phyloP scores from a whole-genome alignment of 2,329 filamentous ascomycete genomes.

The Madurella fahalii region DNA sequence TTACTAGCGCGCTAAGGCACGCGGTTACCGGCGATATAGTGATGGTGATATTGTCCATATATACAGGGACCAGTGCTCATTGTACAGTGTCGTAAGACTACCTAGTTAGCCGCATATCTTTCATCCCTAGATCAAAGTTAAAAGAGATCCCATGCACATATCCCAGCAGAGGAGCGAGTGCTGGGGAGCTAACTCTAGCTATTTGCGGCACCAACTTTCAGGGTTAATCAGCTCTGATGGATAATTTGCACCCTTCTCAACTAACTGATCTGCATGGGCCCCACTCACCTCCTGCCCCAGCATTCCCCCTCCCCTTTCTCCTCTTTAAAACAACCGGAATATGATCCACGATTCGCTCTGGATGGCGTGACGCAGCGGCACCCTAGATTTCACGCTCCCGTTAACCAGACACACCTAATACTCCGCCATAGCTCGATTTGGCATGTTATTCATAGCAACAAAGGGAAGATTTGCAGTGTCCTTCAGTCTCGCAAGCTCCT shows the following conservation, averaged over 20 bases:
- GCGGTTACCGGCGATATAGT: too few relatives aligned
- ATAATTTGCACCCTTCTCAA: too few relatives aligned
- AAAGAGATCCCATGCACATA: slow-evolving; percentile 17
- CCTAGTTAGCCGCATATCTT: too few relatives aligned
- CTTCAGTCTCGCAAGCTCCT: too few relatives aligned
- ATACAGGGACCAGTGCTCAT: slow-evolving; percentile 35
- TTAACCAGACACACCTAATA: not conserved
- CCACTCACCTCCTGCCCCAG: not conserved
- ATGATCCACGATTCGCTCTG: slow-evolving; percentile 1
- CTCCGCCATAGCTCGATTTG: too few relatives aligned
- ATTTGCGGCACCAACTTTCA: too few relatives aligned
- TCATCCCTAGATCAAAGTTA: slow-evolving; percentile 33
- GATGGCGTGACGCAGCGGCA: slow-evolving; percentile 10
- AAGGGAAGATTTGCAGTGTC: too few relatives aligned
- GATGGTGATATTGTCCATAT: too few relatives aligned
- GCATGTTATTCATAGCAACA: too few relatives aligned
- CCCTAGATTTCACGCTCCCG: slow-evolving; percentile 3
- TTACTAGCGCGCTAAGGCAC: too few relatives aligned
- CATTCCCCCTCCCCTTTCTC: not conserved
- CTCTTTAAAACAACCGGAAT: not conserved
- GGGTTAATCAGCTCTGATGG: too few relatives aligned
- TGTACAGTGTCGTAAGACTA: slow-evolving; percentile 33
- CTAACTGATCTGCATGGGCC: not conserved
- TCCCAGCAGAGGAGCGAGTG: not conserved
- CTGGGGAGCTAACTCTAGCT: not conserved